Evolutionary conservation across 345 rosid species (phyloP).

Genomic region (Citrus australasica): DNA sequence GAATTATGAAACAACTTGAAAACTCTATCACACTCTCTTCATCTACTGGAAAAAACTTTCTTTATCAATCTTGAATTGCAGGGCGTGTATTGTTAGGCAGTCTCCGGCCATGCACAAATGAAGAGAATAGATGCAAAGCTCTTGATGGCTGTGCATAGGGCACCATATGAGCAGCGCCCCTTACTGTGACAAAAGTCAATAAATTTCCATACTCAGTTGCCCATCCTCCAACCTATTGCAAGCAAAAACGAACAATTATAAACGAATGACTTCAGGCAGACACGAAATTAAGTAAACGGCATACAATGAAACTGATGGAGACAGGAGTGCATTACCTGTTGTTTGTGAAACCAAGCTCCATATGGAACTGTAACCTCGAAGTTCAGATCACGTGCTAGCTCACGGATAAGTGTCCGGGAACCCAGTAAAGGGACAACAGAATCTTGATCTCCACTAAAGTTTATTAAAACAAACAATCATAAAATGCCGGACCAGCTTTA

Average conservation of each 20-base stretch:
- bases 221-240: constrained; percentile 78
- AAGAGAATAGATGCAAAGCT: constrained; percentile 73
- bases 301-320: neutral
- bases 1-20: constrained; percentile 8
- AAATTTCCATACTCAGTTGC: constrained; percentile 71
- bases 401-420: constrained; percentile 68
- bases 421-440: constrained; percentile 80
- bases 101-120: constrained; percentile 62
- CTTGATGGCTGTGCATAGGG: constrained; percentile 87
- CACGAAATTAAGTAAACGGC: neutral
- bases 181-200: constrained; percentile 71
- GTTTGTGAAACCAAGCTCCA: constrained; percentile 88
- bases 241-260: neutral
- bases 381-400: constrained; percentile 66
- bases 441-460: constrained; percentile 82
- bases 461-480: neutral
- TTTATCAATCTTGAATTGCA: constrained; percentile 27
- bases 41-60: neutral
- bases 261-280: neutral
- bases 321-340: constrained; percentile 48
- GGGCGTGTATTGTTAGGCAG: constrained; percentile 53
- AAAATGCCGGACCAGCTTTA: neutral
- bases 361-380: constrained; percentile 68
- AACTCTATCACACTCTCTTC: neutral
- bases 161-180: constrained; percentile 97